Base-by-base conservation (phyloP, 208 protist species). In the Wallacemonas collosoma region DNA sequence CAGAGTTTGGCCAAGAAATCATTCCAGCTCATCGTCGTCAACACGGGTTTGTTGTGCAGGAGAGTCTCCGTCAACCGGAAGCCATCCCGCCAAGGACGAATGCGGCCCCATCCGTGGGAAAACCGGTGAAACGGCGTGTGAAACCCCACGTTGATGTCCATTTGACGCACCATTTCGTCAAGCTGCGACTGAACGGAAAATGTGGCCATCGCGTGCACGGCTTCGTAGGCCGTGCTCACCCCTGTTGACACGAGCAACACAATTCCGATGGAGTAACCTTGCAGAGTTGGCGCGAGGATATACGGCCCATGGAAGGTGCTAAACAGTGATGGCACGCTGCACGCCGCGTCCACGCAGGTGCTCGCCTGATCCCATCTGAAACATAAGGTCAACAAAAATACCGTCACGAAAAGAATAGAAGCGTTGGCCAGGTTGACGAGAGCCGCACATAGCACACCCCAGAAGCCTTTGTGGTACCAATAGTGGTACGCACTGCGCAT, bases 381-480 rank as follows among this genome's bases (percentile, higher is more conserved):
- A 9, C 80, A 70, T 62, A 85, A 77, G 7, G 84, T 88, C 68
- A 95, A 83, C 39, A 90, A 72, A 38, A 91, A 51, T 2, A 79
- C 74, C 1, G 83, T 63, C 44, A 79, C 35, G 48, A 91, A 84
- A 5, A 95, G 62, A 57, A 84, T 74, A 7, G 86, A 38, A 26
- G 81, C 82, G 76, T 93, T 93, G 40, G 92, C 76, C 62, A 92
- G 86, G 64, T 93, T 85, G 2, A 93, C 86, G 1, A 82, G 80
- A 35, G 85, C 82, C 3, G 83, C 76, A 36, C 79, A 62, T 26
- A 82, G 79, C 3, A 75, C 83, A 7, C 82, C 81, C 87, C 88
- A 93, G 44, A 83, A 87, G 12, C 90, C 90, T 55, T 90, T 91
- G 72, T 86, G 75, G 51, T 86, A 85, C 88, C 90, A 95, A 60